Evolutionary conservation across 495 filamentous ascomycete species (phyloP).

Genomic region (Melanomma pulvis-pyrius): DNA sequence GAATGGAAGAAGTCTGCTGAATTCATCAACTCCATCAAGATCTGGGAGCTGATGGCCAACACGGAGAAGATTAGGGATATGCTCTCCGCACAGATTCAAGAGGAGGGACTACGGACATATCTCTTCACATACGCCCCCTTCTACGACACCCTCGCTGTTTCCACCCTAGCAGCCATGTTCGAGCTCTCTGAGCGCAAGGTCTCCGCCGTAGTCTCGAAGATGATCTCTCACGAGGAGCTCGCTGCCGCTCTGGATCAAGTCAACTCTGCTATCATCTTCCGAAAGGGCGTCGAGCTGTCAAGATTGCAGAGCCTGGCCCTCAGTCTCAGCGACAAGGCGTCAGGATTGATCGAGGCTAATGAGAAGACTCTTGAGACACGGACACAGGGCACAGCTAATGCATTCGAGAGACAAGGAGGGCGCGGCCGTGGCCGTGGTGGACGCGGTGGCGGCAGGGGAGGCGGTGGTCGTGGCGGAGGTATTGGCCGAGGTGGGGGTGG

Average conservation of each 20-base stretch:
- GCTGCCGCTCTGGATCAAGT: slow-evolving; percentile 97
- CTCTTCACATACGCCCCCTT: slow-evolving; percentile 99
- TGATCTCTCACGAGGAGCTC: slow-evolving; percentile 99
- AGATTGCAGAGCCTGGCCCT: slow-evolving; percentile 93
- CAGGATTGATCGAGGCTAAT: slow-evolving; percentile 91
- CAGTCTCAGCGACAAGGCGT: slow-evolving; percentile 93
- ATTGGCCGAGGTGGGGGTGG: slow-evolving; percentile 50
- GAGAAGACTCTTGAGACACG: slow-evolving; percentile 95
- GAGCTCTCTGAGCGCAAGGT: slow-evolving; percentile 90
- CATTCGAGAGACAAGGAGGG: slow-evolving; percentile 86
- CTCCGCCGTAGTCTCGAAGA: slow-evolving; percentile 92
- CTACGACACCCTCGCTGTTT: slow-evolving; percentile 92
- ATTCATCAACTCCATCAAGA: slow-evolving; percentile 96
- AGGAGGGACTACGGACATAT: slow-evolving; percentile 96
- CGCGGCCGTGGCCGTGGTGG: slow-evolving; percentile 61
- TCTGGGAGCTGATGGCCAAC: slow-evolving; percentile 95
- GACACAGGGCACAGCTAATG: slow-evolving; percentile 92
- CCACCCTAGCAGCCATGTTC: slow-evolving; percentile 89
- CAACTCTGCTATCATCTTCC: slow-evolving; percentile 96
- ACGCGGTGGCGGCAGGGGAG: slow-evolving; percentile 65
- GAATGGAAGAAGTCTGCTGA: slow-evolving; percentile 97
- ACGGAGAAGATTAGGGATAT: slow-evolving; percentile 91
- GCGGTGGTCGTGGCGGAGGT: slow-evolving; percentile 48
- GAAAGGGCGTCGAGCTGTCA: slow-evolving; percentile 97
- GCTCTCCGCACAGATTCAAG: slow-evolving; percentile 96